Evolutionary conservation across 2,329 filamentous ascomycete species (phyloP).

Genomic region (Epichloe festucae): DNA sequence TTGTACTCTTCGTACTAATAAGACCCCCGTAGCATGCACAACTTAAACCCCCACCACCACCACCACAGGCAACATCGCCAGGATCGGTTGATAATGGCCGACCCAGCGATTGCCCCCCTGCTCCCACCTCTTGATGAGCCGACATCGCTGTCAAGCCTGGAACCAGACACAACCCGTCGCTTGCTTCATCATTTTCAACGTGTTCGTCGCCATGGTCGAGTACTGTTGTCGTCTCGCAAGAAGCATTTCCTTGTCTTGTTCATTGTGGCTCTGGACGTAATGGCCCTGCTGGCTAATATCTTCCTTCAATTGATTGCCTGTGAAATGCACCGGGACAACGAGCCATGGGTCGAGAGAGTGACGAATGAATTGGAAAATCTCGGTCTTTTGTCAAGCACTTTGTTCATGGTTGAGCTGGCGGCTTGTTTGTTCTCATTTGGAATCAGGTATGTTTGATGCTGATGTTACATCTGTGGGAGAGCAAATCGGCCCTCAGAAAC

Average conservation of each 20-base stretch:
- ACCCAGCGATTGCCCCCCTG: background rate
- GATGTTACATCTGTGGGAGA: background rate
- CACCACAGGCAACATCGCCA: background rate
- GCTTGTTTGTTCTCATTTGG: conserved; percentile 50
- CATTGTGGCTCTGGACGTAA: conserved; percentile 32
- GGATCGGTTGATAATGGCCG: background rate
- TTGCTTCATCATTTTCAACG: conserved; percentile 1
- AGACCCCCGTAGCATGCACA: background rate
- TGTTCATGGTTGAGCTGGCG: conserved; percentile 52
- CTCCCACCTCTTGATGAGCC: background rate
- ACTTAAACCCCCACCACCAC: background rate
- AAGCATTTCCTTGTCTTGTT: conserved; percentile 34
- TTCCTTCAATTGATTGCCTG: conserved; percentile 36
- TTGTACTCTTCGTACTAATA: background rate
- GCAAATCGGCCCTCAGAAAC: background rate
- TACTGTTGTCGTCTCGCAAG: conserved; percentile 21
- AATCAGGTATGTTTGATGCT: conserved; percentile 30
- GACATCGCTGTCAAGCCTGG: background rate
- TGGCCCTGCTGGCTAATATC: conserved; percentile 31
- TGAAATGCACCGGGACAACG: conserved; percentile 26
- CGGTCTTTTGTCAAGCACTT: conserved; percentile 45
- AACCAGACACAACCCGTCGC: conserved; percentile 2
- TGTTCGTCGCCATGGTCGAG: conserved; percentile 4
- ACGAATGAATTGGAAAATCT: conserved; percentile 32
- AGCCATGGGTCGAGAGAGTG: conserved; percentile 28